phyloP scores from a whole-genome alignment of 768 basidiomycete species.

The Auricularia cornea region DNA sequence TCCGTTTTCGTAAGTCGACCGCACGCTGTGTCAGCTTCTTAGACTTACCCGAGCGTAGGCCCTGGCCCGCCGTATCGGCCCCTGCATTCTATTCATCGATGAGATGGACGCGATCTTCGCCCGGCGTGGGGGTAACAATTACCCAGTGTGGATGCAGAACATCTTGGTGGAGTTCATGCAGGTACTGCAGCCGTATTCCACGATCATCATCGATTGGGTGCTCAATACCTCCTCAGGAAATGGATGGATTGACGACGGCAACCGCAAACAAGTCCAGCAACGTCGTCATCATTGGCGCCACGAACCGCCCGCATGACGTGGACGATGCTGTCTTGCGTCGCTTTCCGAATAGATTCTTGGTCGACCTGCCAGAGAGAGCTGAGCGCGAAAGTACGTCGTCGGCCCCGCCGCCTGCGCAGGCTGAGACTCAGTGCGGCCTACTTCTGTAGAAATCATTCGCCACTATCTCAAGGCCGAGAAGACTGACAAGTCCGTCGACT shows the following conservation, averaged over 20 bases:
- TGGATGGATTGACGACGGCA: slow-evolving; percentile 30
- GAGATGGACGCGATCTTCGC: too few species aligned
- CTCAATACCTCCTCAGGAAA: slow-evolving; percentile 13
- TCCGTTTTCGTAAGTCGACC: too few species aligned
- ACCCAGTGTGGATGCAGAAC: too few species aligned
- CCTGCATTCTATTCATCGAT: too few species aligned
- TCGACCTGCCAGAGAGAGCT: slow-evolving; percentile 28
- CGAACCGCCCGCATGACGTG: slow-evolving; percentile 24
- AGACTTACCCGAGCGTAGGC: too few species aligned
- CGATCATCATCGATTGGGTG: too few species aligned
- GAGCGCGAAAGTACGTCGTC: slow-evolving; percentile 27
- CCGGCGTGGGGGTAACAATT: too few species aligned
- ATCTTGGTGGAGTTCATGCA: too few species aligned
- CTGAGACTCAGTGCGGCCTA: not conserved
- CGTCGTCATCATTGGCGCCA: slow-evolving; percentile 32
- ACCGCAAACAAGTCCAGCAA: slow-evolving; percentile 12
- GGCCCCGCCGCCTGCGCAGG: not conserved
- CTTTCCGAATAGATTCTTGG: slow-evolving; percentile 27
- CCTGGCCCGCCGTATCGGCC: too few species aligned
- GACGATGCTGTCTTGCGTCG: slow-evolving; percentile 31
- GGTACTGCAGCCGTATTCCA: too few species aligned
- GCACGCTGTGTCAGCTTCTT: too few species aligned
- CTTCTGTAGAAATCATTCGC: slow-evolving; percentile 23
- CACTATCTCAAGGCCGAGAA: slow-evolving; percentile 25
- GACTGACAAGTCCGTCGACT: slow-evolving; percentile 16